Evolutionary conservation across 2,329 filamentous ascomycete species (phyloP).

Genomic region (Gaeumannomyces tritici): DNA sequence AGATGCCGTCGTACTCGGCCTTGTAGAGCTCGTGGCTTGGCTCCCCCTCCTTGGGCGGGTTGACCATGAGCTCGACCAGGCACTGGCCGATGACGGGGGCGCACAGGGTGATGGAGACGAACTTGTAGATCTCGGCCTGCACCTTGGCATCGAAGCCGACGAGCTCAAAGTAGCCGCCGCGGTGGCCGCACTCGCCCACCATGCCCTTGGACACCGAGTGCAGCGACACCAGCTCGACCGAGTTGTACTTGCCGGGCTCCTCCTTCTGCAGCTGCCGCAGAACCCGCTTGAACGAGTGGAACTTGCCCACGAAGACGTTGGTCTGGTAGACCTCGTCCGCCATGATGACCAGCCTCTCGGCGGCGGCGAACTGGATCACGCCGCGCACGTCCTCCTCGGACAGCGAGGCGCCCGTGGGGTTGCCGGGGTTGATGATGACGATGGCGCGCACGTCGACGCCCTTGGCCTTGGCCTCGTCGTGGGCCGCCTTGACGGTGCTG

Average conservation of each 20-base stretch:
- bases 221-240: slow-evolving; percentile 80
- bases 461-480: slow-evolving; percentile 63
- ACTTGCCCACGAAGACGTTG: slow-evolving; percentile 91
- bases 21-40: slow-evolving; percentile 78
- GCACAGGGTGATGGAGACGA: slow-evolving; percentile 93
- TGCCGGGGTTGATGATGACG: slow-evolving; percentile 96
- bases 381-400: slow-evolving; percentile 67
- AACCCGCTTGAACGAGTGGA: slow-evolving; percentile 89
- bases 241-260: slow-evolving; percentile 66
- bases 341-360: slow-evolving; percentile 80
- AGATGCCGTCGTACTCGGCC: slow-evolving; percentile 77
- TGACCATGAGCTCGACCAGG: slow-evolving; percentile 95
- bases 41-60: slow-evolving; percentile 77
- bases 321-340: slow-evolving; percentile 99
- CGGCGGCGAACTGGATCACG: slow-evolving; percentile 78
- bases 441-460: slow-evolving; percentile 86
- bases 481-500: slow-evolving; percentile 61
- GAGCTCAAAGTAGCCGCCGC: slow-evolving; percentile 95
- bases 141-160: slow-evolving; percentile 80
- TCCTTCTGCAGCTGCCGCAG: slow-evolving; percentile 73
- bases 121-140: slow-evolving; percentile 94
- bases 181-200: slow-evolving; percentile 97
- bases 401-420: slow-evolving; percentile 87
- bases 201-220: slow-evolving; percentile 97
- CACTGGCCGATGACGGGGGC: slow-evolving; percentile 94